Conservation (phyloP, 148 eudicot genomes). For the Dysphania ambrosioides region DNA sequence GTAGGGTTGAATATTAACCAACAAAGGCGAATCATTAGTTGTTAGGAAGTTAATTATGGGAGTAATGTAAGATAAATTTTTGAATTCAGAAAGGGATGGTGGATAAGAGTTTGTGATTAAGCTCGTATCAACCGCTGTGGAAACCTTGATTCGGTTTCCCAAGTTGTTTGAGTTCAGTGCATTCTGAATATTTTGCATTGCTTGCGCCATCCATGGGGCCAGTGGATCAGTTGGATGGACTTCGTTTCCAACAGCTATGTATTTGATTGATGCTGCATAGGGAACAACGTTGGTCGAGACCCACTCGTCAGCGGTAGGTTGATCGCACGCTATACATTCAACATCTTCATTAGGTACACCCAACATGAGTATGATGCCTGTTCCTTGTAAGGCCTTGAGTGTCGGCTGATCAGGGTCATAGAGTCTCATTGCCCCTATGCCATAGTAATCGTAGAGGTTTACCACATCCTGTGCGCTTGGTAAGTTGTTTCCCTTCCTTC, state of each 20-base stretch:
- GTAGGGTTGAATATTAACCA: constrained; percentile 35
- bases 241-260: constrained; percentile 26
- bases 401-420: constrained; percentile 10
- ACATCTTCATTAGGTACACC: constrained; percentile 12
- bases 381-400: constrained; percentile 20
- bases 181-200: constrained; percentile 18
- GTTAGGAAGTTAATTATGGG: constrained; percentile 27
- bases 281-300: constrained; percentile 18
- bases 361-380: constrained; percentile 14
- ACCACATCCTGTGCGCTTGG: constrained; percentile 8
- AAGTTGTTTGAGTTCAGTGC: constrained; percentile 13
- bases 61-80: background rate
- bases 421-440: constrained; percentile 14
- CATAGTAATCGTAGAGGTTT: constrained; percentile 10
- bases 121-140: constrained; percentile 6
- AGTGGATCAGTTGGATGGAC: background rate
- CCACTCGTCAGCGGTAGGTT: background rate
- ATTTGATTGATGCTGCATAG: constrained; percentile 9
- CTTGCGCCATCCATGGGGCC: background rate
- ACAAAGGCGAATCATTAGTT: constrained; percentile 23
- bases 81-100: constrained; percentile 27
- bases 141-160: constrained; percentile 22
- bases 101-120: constrained; percentile 18
- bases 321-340: background rate
- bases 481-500: background rate